phyloP scores from a whole-genome alignment of 148 eudicot species.

The Heliamphora exappendiculata region DNA sequence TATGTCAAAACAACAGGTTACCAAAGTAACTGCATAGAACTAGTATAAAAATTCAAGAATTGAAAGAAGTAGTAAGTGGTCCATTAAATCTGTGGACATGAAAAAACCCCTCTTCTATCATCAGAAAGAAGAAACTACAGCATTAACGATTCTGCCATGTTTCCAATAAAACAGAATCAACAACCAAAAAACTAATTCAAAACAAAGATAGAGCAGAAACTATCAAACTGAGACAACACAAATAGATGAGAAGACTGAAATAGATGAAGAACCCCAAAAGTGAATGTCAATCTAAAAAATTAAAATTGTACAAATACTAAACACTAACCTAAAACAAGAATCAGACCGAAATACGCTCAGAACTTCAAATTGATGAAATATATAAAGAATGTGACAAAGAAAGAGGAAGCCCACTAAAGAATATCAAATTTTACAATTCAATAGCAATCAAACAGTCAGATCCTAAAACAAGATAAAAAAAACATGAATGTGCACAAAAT shows the following conservation, averaged over 20 bases:
- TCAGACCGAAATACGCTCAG: not conserved
- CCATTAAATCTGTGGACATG: not conserved
- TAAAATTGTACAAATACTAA: not conserved
- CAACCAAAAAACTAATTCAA: not conserved
- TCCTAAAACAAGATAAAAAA: not conserved
- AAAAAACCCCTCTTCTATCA: not conserved
- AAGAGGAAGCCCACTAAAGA: not conserved
- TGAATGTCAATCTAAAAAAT: constrained; percentile 2
- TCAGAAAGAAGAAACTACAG: not conserved
- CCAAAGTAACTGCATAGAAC: not conserved
- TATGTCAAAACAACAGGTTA: not conserved
- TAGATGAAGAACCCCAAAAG: constrained; percentile 3
- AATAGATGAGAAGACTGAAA: constrained; percentile 6
- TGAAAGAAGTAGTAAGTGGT: not conserved
- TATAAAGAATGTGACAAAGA: not conserved
- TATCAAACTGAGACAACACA: not conserved
- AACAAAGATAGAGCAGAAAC: not conserved
- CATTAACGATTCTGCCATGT: not conserved
- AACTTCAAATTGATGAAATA: not conserved
- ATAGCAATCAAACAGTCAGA: not conserved
- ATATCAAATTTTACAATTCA: not conserved
- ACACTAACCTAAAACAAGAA: not conserved
- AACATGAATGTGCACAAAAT: not conserved
- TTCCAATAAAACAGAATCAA: not conserved
- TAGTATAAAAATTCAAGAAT: not conserved